Evolutionary conservation across 2,329 filamentous ascomycete genomes (phyloP).

Genomic region (Hypoxylon sp.): DNA sequence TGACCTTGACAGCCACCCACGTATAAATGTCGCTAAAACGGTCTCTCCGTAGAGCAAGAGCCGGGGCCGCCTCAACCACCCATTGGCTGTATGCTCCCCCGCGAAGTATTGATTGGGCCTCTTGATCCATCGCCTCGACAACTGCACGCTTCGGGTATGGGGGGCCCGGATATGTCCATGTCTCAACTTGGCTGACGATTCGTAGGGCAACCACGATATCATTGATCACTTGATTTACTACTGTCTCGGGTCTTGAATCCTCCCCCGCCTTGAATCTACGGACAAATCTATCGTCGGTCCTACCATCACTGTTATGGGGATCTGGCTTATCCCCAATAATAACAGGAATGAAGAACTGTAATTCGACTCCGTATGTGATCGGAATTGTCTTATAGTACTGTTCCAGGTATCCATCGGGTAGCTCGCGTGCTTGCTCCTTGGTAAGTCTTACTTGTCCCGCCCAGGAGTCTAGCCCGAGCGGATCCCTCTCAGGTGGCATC

Average conservation of each 20-base stretch:
- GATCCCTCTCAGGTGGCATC: not conserved
- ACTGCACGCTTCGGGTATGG: not conserved
- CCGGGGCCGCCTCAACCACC: slow-evolving; percentile 11
- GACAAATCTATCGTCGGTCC: not conserved
- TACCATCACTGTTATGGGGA: slow-evolving; percentile 11
- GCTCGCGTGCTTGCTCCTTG: not conserved
- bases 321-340: not conserved
- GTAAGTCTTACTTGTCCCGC: not conserved
- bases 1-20: slow-evolving; percentile 32
- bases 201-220: slow-evolving; percentile 7
- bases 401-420: not conserved
- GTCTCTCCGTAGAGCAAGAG: not conserved
- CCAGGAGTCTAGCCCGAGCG: not conserved
- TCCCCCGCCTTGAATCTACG: not conserved
- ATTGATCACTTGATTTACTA: not conserved
- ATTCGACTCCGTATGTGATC: slow-evolving; percentile 29
- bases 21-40: not conserved
- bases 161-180: slow-evolving; percentile 25
- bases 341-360: slow-evolving; percentile 31
- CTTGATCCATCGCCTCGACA: slow-evolving; percentile 3
- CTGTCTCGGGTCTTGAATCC: not conserved
- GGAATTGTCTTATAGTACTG: slow-evolving; percentile 1
- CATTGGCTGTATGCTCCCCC: slow-evolving; percentile 17
- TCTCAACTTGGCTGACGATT: not conserved
- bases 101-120: slow-evolving; percentile 15